Evolutionary conservation across 768 basidiomycete species (phyloP), one percentile per base, ranked within the genome.

Genomic region (Agaricus subrufescens): DNA sequence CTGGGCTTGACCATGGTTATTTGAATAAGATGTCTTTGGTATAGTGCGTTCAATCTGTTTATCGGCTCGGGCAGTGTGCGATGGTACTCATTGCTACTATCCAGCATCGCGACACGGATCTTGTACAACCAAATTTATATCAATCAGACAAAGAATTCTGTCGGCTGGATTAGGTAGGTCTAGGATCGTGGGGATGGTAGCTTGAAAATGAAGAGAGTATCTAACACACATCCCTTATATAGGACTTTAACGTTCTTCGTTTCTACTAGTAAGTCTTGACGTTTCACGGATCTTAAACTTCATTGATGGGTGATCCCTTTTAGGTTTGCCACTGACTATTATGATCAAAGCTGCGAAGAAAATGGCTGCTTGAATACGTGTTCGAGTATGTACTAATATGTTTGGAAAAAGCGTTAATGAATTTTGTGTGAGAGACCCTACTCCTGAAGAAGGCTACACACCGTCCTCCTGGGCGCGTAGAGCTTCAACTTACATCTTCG

Each of bases 1-100:
- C 67, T 3, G 69, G 69, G 9, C 50, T 74, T 9, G 67, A 71
- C 37, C 60, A 66, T 47, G 55, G 53, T 27, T 67, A 62, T 34
- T 58, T 74, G 59, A 73, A 74, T 45, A 62, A 58, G n/a, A 62
- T 65, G 44, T 63, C 71, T 27, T 46, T 66, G 10, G 60, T 62
- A n/a, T 74, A 68, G 70, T 71, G 46, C 57, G 70, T 61, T n/a
- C 12, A 15, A 19, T 10, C 26, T 10, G 34, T 31, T 3, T 30
- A n/a, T n/a, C 31, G 39, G 3, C 4, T 49, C 48, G 23, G 23
- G 19, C 10, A 19, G 12, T 7, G 9, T 19, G 19, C 19, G 27
- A 40, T 23, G 6, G 14, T 19, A 15, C 29, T 14, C 7, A 8
- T 40, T 8, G 54, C n/a, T 2, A 23, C 9, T 1, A 39, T 31